These are phyloP conservation scores for Backusella tarrabulga DNA, from an alignment of 192 early-diverging fungal genomes.

Conservation along the genomic window DNA sequence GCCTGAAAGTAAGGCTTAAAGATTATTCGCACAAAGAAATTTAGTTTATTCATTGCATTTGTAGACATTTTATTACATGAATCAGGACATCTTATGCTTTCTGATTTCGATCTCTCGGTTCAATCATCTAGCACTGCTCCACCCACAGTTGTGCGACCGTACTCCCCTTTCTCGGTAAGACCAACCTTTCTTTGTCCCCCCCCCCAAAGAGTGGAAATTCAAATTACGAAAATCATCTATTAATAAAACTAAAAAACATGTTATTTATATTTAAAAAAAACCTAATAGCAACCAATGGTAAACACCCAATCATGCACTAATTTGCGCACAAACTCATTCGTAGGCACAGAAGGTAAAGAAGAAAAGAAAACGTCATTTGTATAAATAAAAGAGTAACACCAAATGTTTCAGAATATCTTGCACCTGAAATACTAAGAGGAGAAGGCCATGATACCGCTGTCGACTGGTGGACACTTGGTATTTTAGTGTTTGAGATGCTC, in stretches of 20 bases:
- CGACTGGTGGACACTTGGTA: constrained; percentile 77
- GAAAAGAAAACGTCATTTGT: constrained; percentile 81
- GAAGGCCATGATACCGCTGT: constrained; percentile 42
- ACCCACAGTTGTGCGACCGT: constrained; percentile 61
- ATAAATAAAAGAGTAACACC: constrained; percentile 70
- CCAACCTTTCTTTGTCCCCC: not conserved
- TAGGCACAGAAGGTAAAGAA: constrained; percentile 30
- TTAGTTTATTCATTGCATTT: not conserved
- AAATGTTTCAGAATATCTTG: constrained; percentile 39
- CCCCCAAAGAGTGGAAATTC: not conserved
- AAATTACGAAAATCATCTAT: not conserved
- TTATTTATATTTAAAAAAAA: not conserved
- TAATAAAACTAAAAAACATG: not conserved
- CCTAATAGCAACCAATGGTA: not conserved
- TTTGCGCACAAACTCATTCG: not conserved
- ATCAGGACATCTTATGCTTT: constrained; percentile 95
- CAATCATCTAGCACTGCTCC: constrained; percentile 77
- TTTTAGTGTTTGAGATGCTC: constrained; percentile 72
- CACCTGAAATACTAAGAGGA: constrained; percentile 41
- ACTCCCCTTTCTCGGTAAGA: constrained; percentile 55
- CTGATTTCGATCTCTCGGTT: constrained; percentile 98
- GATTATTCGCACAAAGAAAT: too few species aligned
- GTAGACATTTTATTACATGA: constrained; percentile 85
- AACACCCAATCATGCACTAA: constrained; percentile 6
- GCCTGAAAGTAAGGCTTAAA: constrained; percentile 77